Evolutionary conservation across 2,329 filamentous ascomycete species (phyloP), one percentile per base, ranked within the genome.

Genomic region (Parasarocladium wereldwijsianum): DNA sequence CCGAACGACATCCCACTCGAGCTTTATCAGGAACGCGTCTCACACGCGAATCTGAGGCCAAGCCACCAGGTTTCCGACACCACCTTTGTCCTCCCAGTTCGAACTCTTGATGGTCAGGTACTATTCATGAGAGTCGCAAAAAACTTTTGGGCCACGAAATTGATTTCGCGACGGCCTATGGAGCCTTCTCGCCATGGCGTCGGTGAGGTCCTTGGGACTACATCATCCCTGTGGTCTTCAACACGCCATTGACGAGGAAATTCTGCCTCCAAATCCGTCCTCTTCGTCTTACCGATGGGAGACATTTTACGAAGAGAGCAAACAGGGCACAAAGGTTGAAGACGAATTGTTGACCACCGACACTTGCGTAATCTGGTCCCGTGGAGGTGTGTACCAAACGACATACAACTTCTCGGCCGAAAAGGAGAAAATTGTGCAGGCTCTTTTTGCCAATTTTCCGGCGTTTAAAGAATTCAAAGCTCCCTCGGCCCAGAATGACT

Each of bases 151-250:
- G n/a, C n/a, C n/a, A n/a, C n/a, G n/a, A n/a, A n/a, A n/a, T n/a
- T n/a, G n/a, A n/a, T n/a, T n/a, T n/a, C n/a, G 13, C 28, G 38
- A 38, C 29, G 32, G 43, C 46, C 34, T 44, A 54, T 56, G 52
- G 51, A 47, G 43, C 41, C 36, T 38, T 33, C 32, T 29, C 42
- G 45, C 41, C 31, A 98, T 98, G 92, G 87, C 87, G 43, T 76
- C 80, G 49, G 73, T 94, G 57, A 81, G 74, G 54, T 94, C 87
- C 40, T 70, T 94, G 46, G 90, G 90, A 52, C 66, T 93, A 47
- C 87, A 96, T 61, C 76, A 80, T 58, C 86, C 92, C 36, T 72
- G 80, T 36, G 85, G 79, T 39, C 65, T 96, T 39, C 73, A 72
- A 37, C 84, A 90, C 60, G 75, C 93, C 39, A 69, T 93, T 41